Evolutionary conservation across 73 alveolate genomes (phyloP), one percentile per base, ranked within the genome.

Genomic region (Paramecium tetraurelia): DNA sequence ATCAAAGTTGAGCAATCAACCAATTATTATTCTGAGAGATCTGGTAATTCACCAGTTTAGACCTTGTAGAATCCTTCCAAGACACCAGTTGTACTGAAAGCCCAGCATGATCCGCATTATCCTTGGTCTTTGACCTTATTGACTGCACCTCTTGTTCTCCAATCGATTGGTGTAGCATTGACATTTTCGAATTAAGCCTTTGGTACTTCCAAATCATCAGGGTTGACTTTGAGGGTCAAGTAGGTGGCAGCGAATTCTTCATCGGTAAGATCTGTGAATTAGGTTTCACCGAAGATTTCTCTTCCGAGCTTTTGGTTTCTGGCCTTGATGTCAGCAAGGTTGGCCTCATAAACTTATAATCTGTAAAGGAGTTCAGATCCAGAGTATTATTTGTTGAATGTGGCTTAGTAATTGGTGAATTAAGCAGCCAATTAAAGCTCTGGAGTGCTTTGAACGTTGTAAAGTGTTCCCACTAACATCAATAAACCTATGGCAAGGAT

Each of bases 81-180:
- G 85, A 97, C 96, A 40, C 96, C 97, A 7, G 96, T 94, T 44
- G 98, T 68, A 46, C 96, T 53, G 96, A 95, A 96, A 10, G 98
- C 92, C 96, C 96, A 96, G 94, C 98, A 96, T 35, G 97, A 93
- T 29, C 98, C 98, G 90, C 98, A 96, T 70, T 93, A 69, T 46
- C 97, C 98, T 85, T 96, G 93, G 85, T 97, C 95, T 93, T 93
- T 80, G 41, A 96, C 96, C 2, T 53, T 92, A 27, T 93, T 41
- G 33, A 96, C 99, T 24, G 95, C 97, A 12, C 97, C 97, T 22
- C 46, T 69, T 27, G 89, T n/a, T 20, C 77, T 71, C 96, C 96
- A 93, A 90, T 93, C 96, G 48, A 89, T 63, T 31, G 87, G 59
- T 16, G 69, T 53, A 53, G 69, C 69, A 53, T 53, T 53, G 14